Conservation (phyloP, 148 eudicot species). For the Rhododendron kiyosumense region DNA sequence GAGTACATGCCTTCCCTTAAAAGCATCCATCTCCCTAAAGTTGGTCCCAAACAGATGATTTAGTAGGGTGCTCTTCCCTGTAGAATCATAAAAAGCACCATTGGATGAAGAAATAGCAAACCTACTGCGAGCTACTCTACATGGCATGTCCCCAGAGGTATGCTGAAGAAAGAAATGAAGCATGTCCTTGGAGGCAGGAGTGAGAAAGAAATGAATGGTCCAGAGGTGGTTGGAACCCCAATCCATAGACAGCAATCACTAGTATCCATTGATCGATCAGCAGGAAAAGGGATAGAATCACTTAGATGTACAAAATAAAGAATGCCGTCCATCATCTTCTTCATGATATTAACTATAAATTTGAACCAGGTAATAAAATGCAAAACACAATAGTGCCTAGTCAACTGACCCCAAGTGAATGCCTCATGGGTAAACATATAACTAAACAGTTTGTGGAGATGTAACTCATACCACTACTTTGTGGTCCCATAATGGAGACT, state of each 20-base stretch:
- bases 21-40: conserved; percentile 99
- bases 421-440: not conserved
- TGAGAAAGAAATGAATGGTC: not conserved
- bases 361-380: not conserved
- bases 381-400: not conserved
- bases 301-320: not conserved
- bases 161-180: not conserved
- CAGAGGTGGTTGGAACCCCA: not conserved
- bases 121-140: not conserved
- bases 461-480: conserved; percentile 80
- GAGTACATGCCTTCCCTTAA: conserved; percentile 69
- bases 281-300: not conserved
- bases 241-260: not conserved
- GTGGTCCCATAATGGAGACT: conserved; percentile 98
- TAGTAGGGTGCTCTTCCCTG: conserved; percentile 94
- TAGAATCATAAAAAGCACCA: conserved; percentile 11
- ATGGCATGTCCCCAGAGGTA: not conserved
- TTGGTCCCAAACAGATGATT: conserved; percentile 77
- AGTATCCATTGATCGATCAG: not conserved
- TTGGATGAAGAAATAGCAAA: not conserved
- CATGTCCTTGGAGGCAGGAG: not conserved
- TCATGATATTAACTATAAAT: not conserved
- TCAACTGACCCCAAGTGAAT: not conserved
- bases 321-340: not conserved
- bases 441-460: not conserved